phyloP scores from a whole-genome alignment of 176 grass and related monocot genomes.

The Rhipidocladum racemiflorum region DNA sequence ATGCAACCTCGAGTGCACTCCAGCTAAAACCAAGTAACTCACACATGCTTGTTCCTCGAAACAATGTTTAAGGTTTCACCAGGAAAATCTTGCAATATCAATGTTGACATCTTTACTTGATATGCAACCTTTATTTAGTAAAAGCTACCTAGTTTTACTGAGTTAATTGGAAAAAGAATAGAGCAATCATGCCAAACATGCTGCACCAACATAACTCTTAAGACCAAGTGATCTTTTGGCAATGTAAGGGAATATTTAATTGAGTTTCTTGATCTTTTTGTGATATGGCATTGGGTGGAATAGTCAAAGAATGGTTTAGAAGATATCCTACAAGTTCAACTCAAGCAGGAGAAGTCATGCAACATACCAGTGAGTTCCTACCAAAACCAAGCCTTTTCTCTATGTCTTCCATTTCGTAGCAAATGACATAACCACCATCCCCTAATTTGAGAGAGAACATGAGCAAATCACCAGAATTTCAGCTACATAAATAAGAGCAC shows the following conservation, averaged over 20 bases:
- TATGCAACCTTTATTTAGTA: no score
- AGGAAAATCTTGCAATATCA: no score
- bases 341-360: slow-evolving; percentile 17
- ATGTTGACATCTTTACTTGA: no score
- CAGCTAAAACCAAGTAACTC: no score
- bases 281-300: background rate
- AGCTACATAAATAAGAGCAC: slow-evolving; percentile 25
- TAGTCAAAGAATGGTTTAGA: background rate
- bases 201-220: background rate
- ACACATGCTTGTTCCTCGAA: no score
- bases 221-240: slow-evolving; percentile 11
- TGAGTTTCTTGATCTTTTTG: background rate
- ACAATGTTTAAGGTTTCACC: no score
- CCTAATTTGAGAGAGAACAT: no score
- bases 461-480: slow-evolving; percentile 18
- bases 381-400: no score
- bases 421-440: no score
- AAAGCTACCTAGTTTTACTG: slow-evolving; percentile 2
- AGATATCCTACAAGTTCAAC: background rate
- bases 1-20: no score
- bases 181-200: background rate
- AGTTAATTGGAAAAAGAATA: background rate
- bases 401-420: no score
- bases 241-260: background rate
- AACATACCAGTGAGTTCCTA: no score